These are phyloP conservation scores for Verticillium isaacii DNA, from an alignment of 2,329 filamentous ascomycete species.

Conservation along the genomic window DNA sequence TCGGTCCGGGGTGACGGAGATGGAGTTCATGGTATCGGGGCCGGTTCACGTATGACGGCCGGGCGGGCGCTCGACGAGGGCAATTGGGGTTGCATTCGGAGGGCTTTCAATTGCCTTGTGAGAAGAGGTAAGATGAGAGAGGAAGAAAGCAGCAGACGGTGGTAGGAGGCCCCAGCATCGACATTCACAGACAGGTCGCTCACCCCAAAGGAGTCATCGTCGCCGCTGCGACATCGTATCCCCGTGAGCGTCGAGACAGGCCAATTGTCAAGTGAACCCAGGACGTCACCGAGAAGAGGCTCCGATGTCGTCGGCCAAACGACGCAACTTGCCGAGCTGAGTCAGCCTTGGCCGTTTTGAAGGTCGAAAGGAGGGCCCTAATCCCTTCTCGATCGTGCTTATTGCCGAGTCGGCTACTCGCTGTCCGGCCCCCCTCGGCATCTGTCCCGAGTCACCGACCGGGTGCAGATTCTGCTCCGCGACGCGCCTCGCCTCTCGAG, in stretches of 20 bases:
- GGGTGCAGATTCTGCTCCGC: background rate
- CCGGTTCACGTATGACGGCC: background rate
- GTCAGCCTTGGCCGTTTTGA: background rate
- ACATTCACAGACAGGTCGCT: background rate
- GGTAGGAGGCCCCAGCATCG: background rate
- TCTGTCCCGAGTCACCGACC: background rate
- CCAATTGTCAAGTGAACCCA: background rate
- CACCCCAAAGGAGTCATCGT: background rate
- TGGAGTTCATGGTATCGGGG: background rate
- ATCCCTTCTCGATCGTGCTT: background rate
- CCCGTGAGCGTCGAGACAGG: background rate
- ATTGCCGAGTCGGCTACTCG: background rate
- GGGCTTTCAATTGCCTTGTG: background rate
- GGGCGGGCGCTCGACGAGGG: background rate
- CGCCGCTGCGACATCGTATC: background rate
- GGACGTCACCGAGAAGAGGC: background rate
- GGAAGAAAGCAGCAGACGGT: background rate
- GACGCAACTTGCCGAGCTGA: background rate
- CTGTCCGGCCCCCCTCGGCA: background rate
- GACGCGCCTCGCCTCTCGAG: background rate
- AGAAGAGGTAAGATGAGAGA: background rate
- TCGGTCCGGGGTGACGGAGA: background rate
- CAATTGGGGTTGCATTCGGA: background rate
- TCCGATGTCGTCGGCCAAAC: conserved; percentile 4
- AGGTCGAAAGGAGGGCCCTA: background rate